A percentile compares a stretch with the other conserved stretches of the same genome.
Evolutionary conservation across 768 basidiomycete species (phyloP).

Genomic region (Rhodotorula diobovata): DNA sequence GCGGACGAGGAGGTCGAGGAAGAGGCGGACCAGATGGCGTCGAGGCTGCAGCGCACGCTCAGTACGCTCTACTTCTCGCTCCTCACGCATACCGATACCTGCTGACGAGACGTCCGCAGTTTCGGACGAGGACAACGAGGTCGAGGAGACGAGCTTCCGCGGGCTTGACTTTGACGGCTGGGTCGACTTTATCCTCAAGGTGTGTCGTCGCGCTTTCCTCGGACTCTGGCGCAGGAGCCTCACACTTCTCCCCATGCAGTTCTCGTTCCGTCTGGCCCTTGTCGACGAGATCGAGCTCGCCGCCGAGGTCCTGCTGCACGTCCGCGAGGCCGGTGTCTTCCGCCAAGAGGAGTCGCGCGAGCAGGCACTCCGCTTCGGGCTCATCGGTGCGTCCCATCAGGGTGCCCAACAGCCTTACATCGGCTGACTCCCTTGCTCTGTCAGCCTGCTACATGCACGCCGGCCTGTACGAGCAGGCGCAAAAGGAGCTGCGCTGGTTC

Average conservation of each 20-base stretch:
- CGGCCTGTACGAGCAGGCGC: conserved; percentile 57
- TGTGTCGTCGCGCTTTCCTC: conserved; percentile 44
- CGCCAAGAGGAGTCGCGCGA: conserved; percentile 53
- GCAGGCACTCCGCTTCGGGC: conserved; percentile 67
- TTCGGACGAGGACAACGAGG: conserved; percentile 53
- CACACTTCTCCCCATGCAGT: conserved; percentile 52
- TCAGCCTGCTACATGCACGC: conserved; percentile 69
- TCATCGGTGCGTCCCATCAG: conserved; percentile 67
- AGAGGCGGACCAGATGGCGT: conserved; percentile 47
- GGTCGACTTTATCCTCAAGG: conserved; percentile 80
- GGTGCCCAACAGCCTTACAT: background rate
- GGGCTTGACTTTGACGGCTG: conserved; percentile 78
- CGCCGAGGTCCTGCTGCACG: conserved; percentile 70
- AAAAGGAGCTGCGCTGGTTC: conserved; percentile 72
- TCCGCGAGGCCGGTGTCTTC: conserved; percentile 69
- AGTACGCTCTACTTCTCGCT: conserved; percentile 37
- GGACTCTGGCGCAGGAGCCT: no score
- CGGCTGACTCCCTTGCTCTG: background rate
- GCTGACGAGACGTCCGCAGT: background rate
- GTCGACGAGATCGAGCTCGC: conserved; percentile 63
- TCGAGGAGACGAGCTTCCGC: conserved; percentile 65
- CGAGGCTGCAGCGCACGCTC: conserved; percentile 46
- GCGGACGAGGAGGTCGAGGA: conserved; percentile 44
- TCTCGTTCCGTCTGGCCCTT: conserved; percentile 65
- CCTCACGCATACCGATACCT: background rate